Evolutionary conservation across 495 filamentous ascomycete genomes (phyloP), one percentile per base, ranked within the genome.

Genomic region (Penicillium antarcticum): DNA sequence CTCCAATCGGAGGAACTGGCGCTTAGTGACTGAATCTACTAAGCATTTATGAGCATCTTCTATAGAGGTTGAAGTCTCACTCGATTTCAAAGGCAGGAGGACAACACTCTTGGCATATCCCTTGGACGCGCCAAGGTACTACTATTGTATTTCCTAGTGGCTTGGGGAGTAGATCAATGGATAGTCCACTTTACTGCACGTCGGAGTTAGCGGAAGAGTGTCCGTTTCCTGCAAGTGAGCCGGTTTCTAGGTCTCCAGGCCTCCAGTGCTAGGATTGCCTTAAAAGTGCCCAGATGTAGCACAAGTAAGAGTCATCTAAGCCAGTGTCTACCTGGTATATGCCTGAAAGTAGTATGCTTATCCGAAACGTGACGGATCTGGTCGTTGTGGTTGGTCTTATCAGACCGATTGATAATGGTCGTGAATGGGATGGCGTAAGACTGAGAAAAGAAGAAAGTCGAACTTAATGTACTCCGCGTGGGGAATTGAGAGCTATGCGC

Each of bases 331-430:
- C 21, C 21, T 23, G 5, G 24, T 29, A 29, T 6, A 12, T 11
- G 17, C 13, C 26, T 47, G 16, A 8, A 13, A 33, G 35, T 16
- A 40, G 26, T 23, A 14, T 31, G 24, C 46, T 51, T 48, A 59
- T 52, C 38, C 49, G 48, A 56, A 70, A 68, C 63, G 67, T 68
- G 67, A 55, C 39, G 55, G 45, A 21, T 56, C 14, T 36, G 39
- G 33, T 36, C 34, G 56, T 21, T 65, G 65, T 70, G 67, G 67
- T 70, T 70, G 67, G 67, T 58, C 62, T 67, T 68, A 68, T 68
- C 65, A 52, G 53, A 26, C 38, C 24, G 48, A 60, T 60, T 65
- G 64, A 67, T 62, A 61, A 58, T 65, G 49, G 37, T 49, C 41
- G 53, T 56, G 59, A 57, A 53, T 52, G 57, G 57, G 59, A 61